phyloP scores from a whole-genome alignment of 1,139 yeast species.

The Saccharomyces pastorianus region DNA sequence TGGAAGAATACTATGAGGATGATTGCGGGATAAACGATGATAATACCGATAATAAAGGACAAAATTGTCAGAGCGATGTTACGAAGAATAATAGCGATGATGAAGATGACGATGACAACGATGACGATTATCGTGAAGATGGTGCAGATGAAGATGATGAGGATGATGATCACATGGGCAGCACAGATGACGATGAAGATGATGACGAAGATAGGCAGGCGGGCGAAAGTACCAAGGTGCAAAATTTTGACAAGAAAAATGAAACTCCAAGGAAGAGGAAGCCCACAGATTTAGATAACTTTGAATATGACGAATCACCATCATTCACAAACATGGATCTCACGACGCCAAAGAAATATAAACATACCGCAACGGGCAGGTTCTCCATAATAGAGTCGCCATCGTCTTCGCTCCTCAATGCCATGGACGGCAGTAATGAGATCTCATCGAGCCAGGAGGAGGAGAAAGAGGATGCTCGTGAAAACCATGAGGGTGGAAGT shows the following conservation, averaged over 20 bases:
- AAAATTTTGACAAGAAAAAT: conserved; percentile 2
- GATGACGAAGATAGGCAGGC: conserved; percentile 10
- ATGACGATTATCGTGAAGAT: conserved; percentile 14
- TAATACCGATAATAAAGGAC: conserved; percentile 6
- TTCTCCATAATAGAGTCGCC: not conserved
- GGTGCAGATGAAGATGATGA: conserved; percentile 16
- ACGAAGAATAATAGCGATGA: conserved; percentile 12
- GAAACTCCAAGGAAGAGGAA: conserved; percentile 21
- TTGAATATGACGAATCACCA: conserved; percentile 13
- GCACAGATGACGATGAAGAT: conserved; percentile 9
- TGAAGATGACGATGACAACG: conserved; percentile 10
- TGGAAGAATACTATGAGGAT: conserved; percentile 25
- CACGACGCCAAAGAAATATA: conserved; percentile 23
- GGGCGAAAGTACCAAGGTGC: conserved; percentile 1
- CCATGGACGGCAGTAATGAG: not conserved
- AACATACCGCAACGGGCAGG: conserved; percentile 6
- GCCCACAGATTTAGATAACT: conserved; percentile 24
- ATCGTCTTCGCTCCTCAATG: not conserved
- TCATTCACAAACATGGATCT: conserved; percentile 5
- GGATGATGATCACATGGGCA: conserved; percentile 14
- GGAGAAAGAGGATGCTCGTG: not conserved
- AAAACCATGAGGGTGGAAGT: not conserved
- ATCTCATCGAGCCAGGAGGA: not conserved
- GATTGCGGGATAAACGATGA: conserved; percentile 13
- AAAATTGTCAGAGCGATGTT: not conserved